These are phyloP conservation scores for Fusarium papillatum DNA, from an alignment of 2,329 filamentous ascomycete genomes.

Conservation along the genomic window DNA sequence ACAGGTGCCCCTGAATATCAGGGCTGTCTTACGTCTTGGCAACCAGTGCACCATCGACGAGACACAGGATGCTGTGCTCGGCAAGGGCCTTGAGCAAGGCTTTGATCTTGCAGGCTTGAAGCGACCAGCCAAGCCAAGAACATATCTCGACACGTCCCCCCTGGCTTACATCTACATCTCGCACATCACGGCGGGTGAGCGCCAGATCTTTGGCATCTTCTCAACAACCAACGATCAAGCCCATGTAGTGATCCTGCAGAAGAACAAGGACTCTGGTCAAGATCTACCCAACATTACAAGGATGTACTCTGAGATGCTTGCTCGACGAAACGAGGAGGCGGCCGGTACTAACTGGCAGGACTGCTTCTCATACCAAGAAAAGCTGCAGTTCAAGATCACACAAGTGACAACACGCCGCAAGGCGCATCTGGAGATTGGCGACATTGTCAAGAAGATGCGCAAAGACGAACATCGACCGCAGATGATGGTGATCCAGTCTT, in stretches of 20 bases:
- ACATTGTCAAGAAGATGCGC: slow-evolving; percentile 90
- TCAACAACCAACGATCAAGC: slow-evolving; percentile 86
- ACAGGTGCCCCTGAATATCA: slow-evolving; percentile 87
- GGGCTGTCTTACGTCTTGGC: slow-evolving; percentile 90
- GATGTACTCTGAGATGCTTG: slow-evolving; percentile 85
- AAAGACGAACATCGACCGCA: slow-evolving; percentile 86
- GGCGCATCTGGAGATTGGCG: slow-evolving; percentile 88
- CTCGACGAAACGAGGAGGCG: slow-evolving; percentile 74
- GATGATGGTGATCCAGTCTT: slow-evolving; percentile 92
- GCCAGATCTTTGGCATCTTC: slow-evolving; percentile 94
- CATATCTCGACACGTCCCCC: slow-evolving; percentile 82
- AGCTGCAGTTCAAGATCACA: slow-evolving; percentile 85
- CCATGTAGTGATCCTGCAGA: slow-evolving; percentile 90
- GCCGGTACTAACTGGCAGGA: slow-evolving; percentile 81
- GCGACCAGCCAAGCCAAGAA: slow-evolving; percentile 70
- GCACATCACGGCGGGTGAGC: slow-evolving; percentile 90
- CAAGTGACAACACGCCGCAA: slow-evolving; percentile 93
- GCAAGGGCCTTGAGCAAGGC: slow-evolving; percentile 91
- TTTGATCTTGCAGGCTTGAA: slow-evolving; percentile 88
- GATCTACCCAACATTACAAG: slow-evolving; percentile 92
- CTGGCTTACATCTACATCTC: slow-evolving; percentile 93
- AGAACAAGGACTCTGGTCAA: slow-evolving; percentile 80
- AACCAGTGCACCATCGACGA: slow-evolving; percentile 96
- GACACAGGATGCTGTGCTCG: slow-evolving; percentile 88
- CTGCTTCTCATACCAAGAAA: slow-evolving; percentile 89